Conservation (phyloP, 73 alveolate species). For the Vitrella brassicaformis region DNA sequence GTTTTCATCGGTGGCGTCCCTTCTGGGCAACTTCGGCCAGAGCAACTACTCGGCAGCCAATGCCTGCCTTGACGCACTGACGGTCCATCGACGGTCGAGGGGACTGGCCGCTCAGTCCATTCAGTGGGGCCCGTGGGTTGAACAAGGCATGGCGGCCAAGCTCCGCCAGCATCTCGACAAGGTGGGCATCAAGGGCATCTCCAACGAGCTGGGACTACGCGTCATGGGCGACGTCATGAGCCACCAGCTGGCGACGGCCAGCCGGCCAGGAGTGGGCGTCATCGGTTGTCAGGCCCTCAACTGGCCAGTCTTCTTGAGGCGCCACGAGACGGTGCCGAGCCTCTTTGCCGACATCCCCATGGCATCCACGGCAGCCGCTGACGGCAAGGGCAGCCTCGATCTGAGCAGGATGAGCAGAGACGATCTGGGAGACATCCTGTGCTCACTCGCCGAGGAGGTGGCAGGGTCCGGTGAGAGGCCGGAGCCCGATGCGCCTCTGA, state of each 20-base stretch:
- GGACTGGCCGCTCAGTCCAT: constrained; percentile 10
- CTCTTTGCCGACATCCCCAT: background rate
- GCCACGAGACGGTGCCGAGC: background rate
- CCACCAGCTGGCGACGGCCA: background rate
- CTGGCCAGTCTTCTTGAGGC: background rate
- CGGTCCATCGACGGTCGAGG: constrained; percentile 14
- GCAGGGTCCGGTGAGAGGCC: constrained; percentile 1
- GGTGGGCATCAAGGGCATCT: background rate
- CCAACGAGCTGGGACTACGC: background rate
- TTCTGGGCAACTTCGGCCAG: constrained; percentile 8
- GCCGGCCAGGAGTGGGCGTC: too few relatives aligned
- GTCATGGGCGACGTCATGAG: background rate
- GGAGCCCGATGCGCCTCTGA: constrained; percentile 21
- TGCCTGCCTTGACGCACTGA: constrained; percentile 25
- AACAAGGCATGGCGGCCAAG: background rate
- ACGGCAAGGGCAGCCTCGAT: background rate
- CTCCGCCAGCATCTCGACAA: background rate
- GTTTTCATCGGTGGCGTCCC: background rate
- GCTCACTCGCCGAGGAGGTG: background rate
- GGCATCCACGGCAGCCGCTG: background rate
- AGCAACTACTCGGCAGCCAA: constrained; percentile 38
- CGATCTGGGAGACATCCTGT: background rate
- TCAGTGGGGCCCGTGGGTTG: constrained; percentile 43
- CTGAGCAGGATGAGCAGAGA: background rate
- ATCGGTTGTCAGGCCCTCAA: background rate